Evolutionary conservation across 257 asterid genomes (phyloP), one percentile per base, ranked within the genome.

Genomic region (Solanum ahanhuiri): DNA sequence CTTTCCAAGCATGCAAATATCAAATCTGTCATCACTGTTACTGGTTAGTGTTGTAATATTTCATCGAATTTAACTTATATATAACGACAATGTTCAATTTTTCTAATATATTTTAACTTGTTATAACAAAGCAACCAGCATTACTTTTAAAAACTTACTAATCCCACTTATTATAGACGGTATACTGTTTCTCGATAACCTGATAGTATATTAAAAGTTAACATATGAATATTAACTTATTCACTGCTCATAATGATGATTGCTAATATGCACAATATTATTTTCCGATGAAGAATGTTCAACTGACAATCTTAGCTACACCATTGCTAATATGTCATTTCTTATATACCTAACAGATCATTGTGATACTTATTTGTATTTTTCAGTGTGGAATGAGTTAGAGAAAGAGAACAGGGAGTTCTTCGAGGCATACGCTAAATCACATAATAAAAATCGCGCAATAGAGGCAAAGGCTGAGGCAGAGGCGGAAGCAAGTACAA

Each of bases 371-470:
- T 10, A 37, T 41, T 28, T 31, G 31, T 58, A 66, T 77, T 10
- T 22, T 66, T 48, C 84, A 96, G 99, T 96, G 89, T 96, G 99
- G 99, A 95, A 92, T 82, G 99, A 95, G 96, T 90, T 96, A 11
- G 98, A 95, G 93, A 94, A 91, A 81, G 92, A 89, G 86, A 91
- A 91, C 86, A 64, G 25, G 15, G 93, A 88, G 66, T 91, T 91
- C 83, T 91, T 91, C 23, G 90, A 87, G 51, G 81, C 86, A 17
- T 91, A 91, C 43, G 6, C 39, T 20, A 85, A 84, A 85, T 90
- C 91, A 30, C 91, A 89, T 69, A 88, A 85, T 83, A 87, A 89
- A 51, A 81, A 79, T 84, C 87, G 77, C 73, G 87, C 86, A 73
- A 87, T 87, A 10, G 92, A 90, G 83, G 89, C 87, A 4, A 84